These are phyloP conservation scores for Fraxinus ornus DNA, from an alignment of 305 asterid species.

Conservation along the genomic window DNA sequence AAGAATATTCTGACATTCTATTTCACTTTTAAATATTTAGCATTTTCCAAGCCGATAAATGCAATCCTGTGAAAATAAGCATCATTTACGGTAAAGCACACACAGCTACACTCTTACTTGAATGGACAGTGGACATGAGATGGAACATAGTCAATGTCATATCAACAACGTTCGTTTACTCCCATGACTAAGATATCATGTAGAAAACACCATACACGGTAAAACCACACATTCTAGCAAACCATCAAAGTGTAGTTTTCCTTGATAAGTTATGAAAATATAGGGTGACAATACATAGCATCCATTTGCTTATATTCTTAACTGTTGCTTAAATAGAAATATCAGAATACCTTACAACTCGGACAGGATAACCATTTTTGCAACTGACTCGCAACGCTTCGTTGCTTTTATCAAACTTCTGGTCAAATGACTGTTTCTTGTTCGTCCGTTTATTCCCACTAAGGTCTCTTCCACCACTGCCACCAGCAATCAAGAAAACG, in stretches of 20 bases:
- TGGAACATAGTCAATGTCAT: neutral
- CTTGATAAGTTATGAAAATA: neutral
- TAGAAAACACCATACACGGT: neutral
- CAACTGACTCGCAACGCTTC: conserved; percentile 86
- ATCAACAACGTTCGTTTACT: neutral
- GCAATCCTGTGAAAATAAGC: neutral
- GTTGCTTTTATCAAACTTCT: conserved; percentile 55
- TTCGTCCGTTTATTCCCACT: conserved; percentile 85
- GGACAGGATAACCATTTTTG: conserved; percentile 80
- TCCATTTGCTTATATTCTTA: conserved; percentile 1
- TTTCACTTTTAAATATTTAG: neutral
- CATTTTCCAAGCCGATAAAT: conserved; percentile 1
- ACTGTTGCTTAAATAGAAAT: neutral
- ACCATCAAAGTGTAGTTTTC: neutral
- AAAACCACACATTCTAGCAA: conserved; percentile 5
- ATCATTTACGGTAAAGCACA: conserved; percentile 7
- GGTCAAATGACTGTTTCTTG: conserved; percentile 74
- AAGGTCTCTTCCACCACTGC: conserved; percentile 90
- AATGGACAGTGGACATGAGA: neutral
- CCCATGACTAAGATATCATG: conserved; percentile 4
- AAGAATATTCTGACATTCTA: neutral
- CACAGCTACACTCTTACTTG: conserved; percentile 7
- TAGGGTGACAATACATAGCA: neutral
- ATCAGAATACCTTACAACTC: conserved; percentile 75
- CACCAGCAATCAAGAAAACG: conserved; percentile 29